Evolutionary conservation across 106 monocot species (phyloP).

Genomic region (Platanthera guangdongensis): DNA sequence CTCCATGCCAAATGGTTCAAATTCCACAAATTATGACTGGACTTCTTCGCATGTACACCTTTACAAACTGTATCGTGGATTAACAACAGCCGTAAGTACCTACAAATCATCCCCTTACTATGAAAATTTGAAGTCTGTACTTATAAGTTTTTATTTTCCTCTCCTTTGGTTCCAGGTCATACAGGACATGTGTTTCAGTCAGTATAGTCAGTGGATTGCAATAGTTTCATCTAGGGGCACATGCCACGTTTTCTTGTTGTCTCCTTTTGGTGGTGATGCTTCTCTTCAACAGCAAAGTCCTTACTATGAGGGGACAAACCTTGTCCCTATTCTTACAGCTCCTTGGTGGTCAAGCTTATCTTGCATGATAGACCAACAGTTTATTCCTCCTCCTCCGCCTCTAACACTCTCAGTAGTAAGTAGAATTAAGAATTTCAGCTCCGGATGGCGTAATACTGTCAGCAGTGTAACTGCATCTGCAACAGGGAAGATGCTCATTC

Average conservation of each 20-base stretch:
- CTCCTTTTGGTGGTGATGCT: conserved; percentile 91
- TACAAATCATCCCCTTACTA: neutral
- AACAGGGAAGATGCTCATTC: conserved; percentile 56
- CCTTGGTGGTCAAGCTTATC: conserved; percentile 89
- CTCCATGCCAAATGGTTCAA: conserved; percentile 38
- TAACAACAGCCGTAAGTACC: conserved; percentile 78
- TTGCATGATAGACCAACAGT: conserved; percentile 41
- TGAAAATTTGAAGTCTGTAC: neutral
- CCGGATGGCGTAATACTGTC: conserved; percentile 89
- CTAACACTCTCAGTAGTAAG: conserved; percentile 69
- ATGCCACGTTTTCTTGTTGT: conserved; percentile 74
- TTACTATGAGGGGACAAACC: conserved; percentile 38
- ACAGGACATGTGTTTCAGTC: conserved; percentile 88
- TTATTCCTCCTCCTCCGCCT: conserved; percentile 49
- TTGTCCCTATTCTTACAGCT: conserved; percentile 48
- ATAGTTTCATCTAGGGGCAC: conserved; percentile 86
- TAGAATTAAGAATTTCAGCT: conserved; percentile 74
- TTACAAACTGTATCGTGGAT: conserved; percentile 91
- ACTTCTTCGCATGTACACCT: conserved; percentile 82
- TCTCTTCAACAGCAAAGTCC: conserved; percentile 54
- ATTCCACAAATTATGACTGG: conserved; percentile 64
- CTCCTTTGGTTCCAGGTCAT: conserved; percentile 49
- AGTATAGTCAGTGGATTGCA: conserved; percentile 88
- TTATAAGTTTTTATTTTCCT: neutral
- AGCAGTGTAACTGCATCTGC: conserved; percentile 85